Evolutionary conservation across 345 rosid genomes (phyloP).

Genomic region (Brassica nigra): DNA sequence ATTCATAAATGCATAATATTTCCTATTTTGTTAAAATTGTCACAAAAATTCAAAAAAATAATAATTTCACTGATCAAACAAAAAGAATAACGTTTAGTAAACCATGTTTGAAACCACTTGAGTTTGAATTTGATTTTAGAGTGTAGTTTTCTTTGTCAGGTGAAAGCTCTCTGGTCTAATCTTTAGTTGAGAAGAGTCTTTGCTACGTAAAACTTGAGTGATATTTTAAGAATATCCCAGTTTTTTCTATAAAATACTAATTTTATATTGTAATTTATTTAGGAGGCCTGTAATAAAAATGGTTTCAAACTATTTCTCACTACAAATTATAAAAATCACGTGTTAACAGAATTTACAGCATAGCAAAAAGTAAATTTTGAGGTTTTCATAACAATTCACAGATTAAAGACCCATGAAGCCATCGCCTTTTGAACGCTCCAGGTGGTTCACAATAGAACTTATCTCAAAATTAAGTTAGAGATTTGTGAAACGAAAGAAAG

Average conservation of each 20-base stretch:
- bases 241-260: not conserved
- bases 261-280: not conserved
- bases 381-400: not conserved
- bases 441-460: not conserved
- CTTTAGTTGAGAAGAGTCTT: too few relatives aligned
- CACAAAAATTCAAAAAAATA: not conserved
- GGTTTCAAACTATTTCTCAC: not conserved
- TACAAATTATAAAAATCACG: not conserved
- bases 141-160: too few relatives aligned
- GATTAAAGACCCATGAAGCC: not conserved
- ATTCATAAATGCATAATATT: not conserved
- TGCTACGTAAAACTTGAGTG: too few relatives aligned
- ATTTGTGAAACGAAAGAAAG: not conserved
- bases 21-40: not conserved
- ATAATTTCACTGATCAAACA: not conserved
- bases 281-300: not conserved
- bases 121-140: too few relatives aligned
- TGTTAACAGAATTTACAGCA: not conserved
- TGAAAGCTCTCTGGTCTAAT: too few relatives aligned
- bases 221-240: not conserved
- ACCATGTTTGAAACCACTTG: too few relatives aligned
- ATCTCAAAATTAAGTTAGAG: not conserved
- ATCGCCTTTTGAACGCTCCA: not conserved
- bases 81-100: too few relatives aligned
- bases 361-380: not conserved